Conservation (phyloP, 2,329 filamentous ascomycete species). For the Phaeosphaeria sp. region DNA sequence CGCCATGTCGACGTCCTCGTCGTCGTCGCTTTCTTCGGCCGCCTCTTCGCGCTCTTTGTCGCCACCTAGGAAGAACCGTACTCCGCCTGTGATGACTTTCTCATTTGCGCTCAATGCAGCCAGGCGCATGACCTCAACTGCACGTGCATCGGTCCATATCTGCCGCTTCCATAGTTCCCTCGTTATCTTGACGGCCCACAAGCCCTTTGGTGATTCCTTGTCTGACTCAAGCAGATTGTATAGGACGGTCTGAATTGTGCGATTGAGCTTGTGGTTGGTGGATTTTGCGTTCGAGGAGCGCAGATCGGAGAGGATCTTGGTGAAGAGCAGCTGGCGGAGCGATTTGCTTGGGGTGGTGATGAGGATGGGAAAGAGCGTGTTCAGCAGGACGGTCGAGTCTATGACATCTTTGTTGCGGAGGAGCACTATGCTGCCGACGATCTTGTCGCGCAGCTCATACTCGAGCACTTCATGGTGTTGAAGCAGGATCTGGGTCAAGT, state of each 20-base stretch:
- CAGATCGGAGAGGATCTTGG: slow-evolving; percentile 90
- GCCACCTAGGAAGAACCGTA: slow-evolving; percentile 93
- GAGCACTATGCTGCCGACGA: slow-evolving; percentile 87
- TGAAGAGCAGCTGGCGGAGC: slow-evolving; percentile 80
- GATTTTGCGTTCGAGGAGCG: slow-evolving; percentile 85
- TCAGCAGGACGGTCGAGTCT: slow-evolving; percentile 79
- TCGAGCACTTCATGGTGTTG: slow-evolving; percentile 84
- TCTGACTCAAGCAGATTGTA: slow-evolving; percentile 92
- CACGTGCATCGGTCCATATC: slow-evolving; percentile 92
- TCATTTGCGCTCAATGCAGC: slow-evolving; percentile 87
- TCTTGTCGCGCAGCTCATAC: slow-evolving; percentile 87
- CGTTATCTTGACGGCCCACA: slow-evolving; percentile 96
- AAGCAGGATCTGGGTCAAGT: slow-evolving; percentile 80
- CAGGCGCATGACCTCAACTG: slow-evolving; percentile 98
- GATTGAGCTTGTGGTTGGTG: slow-evolving; percentile 91
- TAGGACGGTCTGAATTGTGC: slow-evolving; percentile 89
- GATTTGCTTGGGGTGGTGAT: slow-evolving; percentile 92
- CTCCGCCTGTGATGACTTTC: slow-evolving; percentile 86
- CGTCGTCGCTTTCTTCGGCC: slow-evolving; percentile 79
- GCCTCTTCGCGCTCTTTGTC: slow-evolving; percentile 95
- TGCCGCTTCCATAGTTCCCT: slow-evolving; percentile 96
- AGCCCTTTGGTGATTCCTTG: slow-evolving; percentile 79
- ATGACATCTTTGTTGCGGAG: slow-evolving; percentile 91
- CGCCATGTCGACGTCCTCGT: slow-evolving; percentile 75
- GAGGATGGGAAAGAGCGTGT: slow-evolving; percentile 92